Conservation (phyloP, 2,329 filamentous ascomycete genomes). For the Sporothrix dimorphospora region DNA sequence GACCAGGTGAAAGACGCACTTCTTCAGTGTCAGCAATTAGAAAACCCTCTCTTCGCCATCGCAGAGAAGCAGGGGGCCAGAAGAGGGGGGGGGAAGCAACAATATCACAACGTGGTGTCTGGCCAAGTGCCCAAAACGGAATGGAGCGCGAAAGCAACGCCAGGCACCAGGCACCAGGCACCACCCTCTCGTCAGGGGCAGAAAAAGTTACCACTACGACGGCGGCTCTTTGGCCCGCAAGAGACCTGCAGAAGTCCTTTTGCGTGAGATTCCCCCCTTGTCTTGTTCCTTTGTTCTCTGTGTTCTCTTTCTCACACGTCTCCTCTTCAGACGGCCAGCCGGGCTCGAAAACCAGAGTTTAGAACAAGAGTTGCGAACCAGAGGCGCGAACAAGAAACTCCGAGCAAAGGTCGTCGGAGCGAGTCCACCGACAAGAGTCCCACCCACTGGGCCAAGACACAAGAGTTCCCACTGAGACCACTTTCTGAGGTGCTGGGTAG, state of each 20-base stretch:
- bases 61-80: too few species aligned
- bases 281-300: not conserved
- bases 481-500: not conserved
- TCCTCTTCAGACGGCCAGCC: not conserved
- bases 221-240: not conserved
- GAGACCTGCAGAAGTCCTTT: not conserved
- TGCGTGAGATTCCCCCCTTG: not conserved
- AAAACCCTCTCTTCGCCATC: too few species aligned
- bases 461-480: not conserved
- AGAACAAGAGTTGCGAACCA: not conserved
- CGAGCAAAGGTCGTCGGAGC: not conserved
- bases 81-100: not conserved
- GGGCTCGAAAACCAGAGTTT: not conserved
- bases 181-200: not conserved
- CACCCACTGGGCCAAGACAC: not conserved
- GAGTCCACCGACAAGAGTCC: not conserved
- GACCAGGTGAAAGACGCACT: too few species aligned
- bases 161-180: not conserved
- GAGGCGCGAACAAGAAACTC: not conserved
- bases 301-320: not conserved
- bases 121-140: constrained; percentile 7
- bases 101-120: constrained; percentile 14
- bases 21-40: too few species aligned
- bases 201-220: not conserved
- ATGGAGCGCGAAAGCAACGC: constrained; percentile 17